Conservation (phyloP, 805 yeast species). For the Sugiyamaella floridensis region DNA sequence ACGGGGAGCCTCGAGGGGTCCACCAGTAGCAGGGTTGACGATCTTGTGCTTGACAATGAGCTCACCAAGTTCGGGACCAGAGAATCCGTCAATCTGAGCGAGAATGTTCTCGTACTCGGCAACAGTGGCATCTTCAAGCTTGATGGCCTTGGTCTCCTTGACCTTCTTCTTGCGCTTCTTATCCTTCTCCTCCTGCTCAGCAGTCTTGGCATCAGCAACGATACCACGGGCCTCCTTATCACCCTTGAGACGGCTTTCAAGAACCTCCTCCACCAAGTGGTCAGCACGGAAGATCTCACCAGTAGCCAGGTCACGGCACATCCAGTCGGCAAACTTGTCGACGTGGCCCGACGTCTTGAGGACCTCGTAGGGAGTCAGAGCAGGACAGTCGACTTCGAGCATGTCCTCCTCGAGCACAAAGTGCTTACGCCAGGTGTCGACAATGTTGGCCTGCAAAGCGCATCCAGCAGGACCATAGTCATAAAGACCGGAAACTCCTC, state of each 20-base stretch:
- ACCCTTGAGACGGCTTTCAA: conserved; percentile 94
- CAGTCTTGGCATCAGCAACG: conserved; percentile 43
- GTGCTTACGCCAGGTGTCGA: conserved; percentile 97
- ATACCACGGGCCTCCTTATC: conserved; percentile 94
- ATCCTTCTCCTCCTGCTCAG: conserved; percentile 69
- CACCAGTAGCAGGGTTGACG: conserved; percentile 87
- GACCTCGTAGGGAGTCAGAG: conserved; percentile 96
- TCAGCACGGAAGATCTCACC: conserved; percentile 99
- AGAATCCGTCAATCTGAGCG: conserved; percentile 87
- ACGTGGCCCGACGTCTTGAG: conserved; percentile 98
- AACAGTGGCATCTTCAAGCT: conserved; percentile 74
- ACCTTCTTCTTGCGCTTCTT: conserved; percentile 94
- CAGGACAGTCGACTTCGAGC: conserved; percentile 97
- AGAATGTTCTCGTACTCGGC: conserved; percentile 77
- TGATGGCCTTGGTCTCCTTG: conserved; percentile 83
- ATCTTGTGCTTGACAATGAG: conserved; percentile 76
- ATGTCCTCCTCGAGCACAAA: conserved; percentile 96
- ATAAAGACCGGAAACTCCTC: conserved; percentile 96
- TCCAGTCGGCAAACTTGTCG: conserved; percentile 98
- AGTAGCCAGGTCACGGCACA: conserved; percentile 91
- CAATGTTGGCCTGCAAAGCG: conserved; percentile 91
- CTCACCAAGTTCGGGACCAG: conserved; percentile 89
- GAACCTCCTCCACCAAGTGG: conserved; percentile 94
- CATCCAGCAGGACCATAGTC: conserved; percentile 99
- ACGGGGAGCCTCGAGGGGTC: conserved; percentile 76